These are phyloP conservation scores for Boletales sp. DNA, from an alignment of 768 basidiomycete species.

Conservation along the genomic window DNA sequence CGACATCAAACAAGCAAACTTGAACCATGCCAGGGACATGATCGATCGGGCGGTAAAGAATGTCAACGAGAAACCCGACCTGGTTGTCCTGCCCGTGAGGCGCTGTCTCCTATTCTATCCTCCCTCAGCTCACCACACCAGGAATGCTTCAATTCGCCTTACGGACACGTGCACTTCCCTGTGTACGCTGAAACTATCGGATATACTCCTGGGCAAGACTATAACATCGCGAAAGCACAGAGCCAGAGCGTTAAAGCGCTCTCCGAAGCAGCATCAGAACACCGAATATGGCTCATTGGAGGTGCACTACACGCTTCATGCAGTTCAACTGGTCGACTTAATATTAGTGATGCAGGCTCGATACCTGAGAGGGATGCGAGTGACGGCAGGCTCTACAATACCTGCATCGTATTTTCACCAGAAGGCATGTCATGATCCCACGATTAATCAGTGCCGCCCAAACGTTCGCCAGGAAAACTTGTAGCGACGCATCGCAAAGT, in stretches of 20 bases:
- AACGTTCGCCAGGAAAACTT: conserved; percentile 60
- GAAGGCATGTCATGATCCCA: conserved; percentile 41
- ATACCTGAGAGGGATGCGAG: conserved; percentile 79
- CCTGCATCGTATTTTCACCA: conserved; percentile 87
- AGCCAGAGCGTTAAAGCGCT: conserved; percentile 84
- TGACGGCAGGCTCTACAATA: conserved; percentile 82
- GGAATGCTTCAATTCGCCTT: conserved; percentile 91
- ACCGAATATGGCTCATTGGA: conserved; percentile 87
- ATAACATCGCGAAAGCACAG: conserved; percentile 48
- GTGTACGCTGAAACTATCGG: conserved; percentile 79
- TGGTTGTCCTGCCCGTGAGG: conserved; percentile 82
- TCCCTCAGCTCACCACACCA: conserved; percentile 23
- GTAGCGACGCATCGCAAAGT: conserved; percentile 90
- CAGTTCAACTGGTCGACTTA: not conserved
- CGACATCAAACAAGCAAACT: conserved; percentile 67
- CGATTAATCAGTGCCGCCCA: not conserved
- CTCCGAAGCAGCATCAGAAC: conserved; percentile 73
- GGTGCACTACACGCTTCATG: conserved; percentile 42
- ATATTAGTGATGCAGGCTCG: conserved; percentile 55
- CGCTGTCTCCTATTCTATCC: not conserved
- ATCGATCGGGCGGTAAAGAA: conserved; percentile 63
- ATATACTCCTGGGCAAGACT: conserved; percentile 54
- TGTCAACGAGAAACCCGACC: conserved; percentile 53
- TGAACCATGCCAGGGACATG: conserved; percentile 79
- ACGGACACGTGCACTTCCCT: conserved; percentile 77